Percentiles rank a stretch among this genome's conserved stretches.
phyloP scores from a whole-genome alignment of 2,329 filamentous ascomycete genomes.

The Didymella pomorum region DNA sequence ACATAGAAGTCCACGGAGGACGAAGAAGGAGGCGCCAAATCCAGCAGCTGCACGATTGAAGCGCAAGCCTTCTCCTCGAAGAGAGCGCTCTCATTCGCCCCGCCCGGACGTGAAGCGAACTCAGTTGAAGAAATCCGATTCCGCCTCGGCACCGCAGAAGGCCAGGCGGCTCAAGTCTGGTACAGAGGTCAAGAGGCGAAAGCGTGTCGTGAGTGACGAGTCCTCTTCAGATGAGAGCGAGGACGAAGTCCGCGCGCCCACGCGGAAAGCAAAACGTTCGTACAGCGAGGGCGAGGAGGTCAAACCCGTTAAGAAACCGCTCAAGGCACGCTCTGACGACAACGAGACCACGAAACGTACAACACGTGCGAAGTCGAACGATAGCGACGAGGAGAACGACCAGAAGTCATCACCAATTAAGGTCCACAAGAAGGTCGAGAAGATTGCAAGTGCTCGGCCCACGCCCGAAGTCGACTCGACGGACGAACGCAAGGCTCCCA shows the following conservation, averaged over 20 bases:
- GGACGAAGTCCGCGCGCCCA: constrained; percentile 48
- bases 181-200: constrained; percentile 43
- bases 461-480: constrained; percentile 48
- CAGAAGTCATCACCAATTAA: constrained; percentile 38
- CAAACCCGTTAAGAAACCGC: constrained; percentile 44
- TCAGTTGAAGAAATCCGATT: constrained; percentile 34
- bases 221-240: constrained; percentile 49
- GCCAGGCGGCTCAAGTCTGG: constrained; percentile 47
- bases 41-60: constrained; percentile 40
- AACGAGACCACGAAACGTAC: constrained; percentile 39
- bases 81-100: constrained; percentile 48
- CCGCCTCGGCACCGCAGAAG: constrained; percentile 39
- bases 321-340: constrained; percentile 43
- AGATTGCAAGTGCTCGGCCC: constrained; percentile 38
- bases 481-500: constrained; percentile 44
- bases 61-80: constrained; percentile 41
- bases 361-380: constrained; percentile 37
- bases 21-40: constrained; percentile 46
- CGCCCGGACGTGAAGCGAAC: constrained; percentile 40
- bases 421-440: constrained; percentile 38
- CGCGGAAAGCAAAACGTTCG: constrained; percentile 45
- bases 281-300: constrained; percentile 47
- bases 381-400: constrained; percentile 42
- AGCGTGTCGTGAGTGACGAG: constrained; percentile 46
- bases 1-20: constrained; percentile 46